These are phyloP conservation scores for Mucor ambiguus DNA, from an alignment of 371 early-diverging fungal species.

Conservation along the genomic window DNA sequence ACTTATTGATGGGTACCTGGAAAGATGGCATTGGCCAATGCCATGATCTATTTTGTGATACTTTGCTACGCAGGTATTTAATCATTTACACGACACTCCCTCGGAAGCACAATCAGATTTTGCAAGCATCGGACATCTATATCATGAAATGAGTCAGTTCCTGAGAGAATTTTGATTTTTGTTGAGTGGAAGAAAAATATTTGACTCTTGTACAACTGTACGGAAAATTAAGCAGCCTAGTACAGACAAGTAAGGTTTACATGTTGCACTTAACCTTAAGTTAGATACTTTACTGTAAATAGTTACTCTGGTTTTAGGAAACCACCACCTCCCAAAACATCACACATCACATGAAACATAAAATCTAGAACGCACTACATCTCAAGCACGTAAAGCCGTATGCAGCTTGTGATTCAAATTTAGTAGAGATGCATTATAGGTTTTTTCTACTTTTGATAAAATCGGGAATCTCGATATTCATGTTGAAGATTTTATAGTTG, in stretches of 20 bases:
- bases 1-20: not conserved
- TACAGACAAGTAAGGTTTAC: not conserved
- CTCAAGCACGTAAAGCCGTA: not conserved
- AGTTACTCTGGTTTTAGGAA: not conserved
- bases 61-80: not conserved
- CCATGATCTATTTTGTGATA: not conserved
- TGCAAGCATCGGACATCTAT: not conserved
- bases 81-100: not conserved
- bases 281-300: not conserved
- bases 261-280: not conserved
- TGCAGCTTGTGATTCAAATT: too few species aligned
- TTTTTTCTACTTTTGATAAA: not conserved
- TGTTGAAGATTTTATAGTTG: not conserved
- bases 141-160: not conserved
- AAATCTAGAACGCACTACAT: not conserved
- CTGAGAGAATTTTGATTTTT: not conserved
- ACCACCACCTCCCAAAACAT: not conserved
- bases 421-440: too few species aligned
- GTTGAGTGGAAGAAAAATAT: not conserved
- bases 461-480: not conserved
- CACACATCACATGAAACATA: not conserved
- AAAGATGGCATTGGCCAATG: constrained; percentile 1
- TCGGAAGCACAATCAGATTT: not conserved
- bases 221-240: not conserved
- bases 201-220: not conserved